A percentile compares a stretch with the other conserved stretches of the same genome.
These are phyloP conservation scores for Actinomortierella ambigua DNA, from an alignment of 371 early-diverging fungal genomes.

Conservation along the genomic window DNA sequence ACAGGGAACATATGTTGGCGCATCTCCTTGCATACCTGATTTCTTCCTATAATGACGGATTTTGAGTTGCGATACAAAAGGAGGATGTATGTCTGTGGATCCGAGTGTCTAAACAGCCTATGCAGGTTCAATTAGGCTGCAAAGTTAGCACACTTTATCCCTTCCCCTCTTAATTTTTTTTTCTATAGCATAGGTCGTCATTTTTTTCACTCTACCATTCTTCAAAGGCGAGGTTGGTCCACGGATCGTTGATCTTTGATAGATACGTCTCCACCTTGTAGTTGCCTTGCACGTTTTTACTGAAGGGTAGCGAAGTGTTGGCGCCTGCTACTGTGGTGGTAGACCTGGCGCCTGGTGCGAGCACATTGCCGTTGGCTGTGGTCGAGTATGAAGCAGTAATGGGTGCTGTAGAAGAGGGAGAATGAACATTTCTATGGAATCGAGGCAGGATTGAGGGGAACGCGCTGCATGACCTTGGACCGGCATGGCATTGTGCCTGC, in stretches of 20 bases:
- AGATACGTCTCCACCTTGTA: constrained; percentile 45
- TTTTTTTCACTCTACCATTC: constrained; percentile 65
- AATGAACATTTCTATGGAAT: too few species aligned
- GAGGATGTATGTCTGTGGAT: constrained; percentile 69
- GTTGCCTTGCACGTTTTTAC: constrained; percentile 14
- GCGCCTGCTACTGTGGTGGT: too few species aligned
- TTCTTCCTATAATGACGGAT: constrained; percentile 93
- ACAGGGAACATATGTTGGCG: too few species aligned
- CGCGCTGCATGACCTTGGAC: too few species aligned
- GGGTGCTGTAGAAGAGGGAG: too few species aligned
- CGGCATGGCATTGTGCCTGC: too few species aligned
- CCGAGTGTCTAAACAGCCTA: constrained; percentile 70
- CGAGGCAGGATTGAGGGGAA: too few species aligned
- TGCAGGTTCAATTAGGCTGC: neutral
- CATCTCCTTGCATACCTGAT: constrained; percentile 81
- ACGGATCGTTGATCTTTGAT: constrained; percentile 80
- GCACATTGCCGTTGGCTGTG: too few species aligned
- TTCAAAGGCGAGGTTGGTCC: constrained; percentile 90
- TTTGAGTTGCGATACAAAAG: constrained; percentile 89
- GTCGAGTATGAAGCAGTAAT: too few species aligned
- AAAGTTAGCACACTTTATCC: neutral
- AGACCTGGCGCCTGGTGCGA: too few species aligned
- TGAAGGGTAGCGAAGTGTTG: neutral
- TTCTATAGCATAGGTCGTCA: neutral
- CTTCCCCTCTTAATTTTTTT: neutral